These are phyloP conservation scores for Suzukiozyma palmioleophila DNA, from an alignment of 1,139 yeast genomes.

Conservation along the genomic window DNA sequence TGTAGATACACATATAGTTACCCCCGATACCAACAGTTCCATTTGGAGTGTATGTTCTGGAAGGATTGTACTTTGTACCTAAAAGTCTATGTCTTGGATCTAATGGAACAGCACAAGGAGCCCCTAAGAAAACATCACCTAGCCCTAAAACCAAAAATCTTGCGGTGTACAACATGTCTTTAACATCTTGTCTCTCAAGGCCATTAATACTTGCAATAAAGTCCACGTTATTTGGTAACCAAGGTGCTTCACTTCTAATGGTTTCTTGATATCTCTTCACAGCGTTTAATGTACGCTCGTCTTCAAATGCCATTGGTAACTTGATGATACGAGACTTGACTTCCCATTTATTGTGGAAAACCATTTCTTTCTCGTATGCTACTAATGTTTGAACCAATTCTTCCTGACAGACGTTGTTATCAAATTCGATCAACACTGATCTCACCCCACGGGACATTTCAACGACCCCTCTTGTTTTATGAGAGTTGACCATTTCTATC, in stretches of 20 bases:
- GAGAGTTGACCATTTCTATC: slow-evolving; percentile 63
- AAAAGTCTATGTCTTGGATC: slow-evolving; percentile 92
- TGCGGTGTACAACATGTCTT: slow-evolving; percentile 82
- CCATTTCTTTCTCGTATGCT: slow-evolving; percentile 71
- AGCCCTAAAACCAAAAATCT: slow-evolving; percentile 88
- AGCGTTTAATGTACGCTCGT: slow-evolving; percentile 79
- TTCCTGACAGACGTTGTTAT: slow-evolving; percentile 59
- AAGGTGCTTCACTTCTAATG: slow-evolving; percentile 87
- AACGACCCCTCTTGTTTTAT: slow-evolving; percentile 70
- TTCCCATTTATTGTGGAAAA: slow-evolving; percentile 75
- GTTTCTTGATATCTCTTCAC: slow-evolving; percentile 91
- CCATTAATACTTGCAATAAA: slow-evolving; percentile 88
- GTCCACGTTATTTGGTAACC: slow-evolving; percentile 97
- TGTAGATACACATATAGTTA: slow-evolving; percentile 96
- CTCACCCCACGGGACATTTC: slow-evolving; percentile 98
- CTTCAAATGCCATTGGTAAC: slow-evolving; percentile 96
- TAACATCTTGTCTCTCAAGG: slow-evolving; percentile 67
- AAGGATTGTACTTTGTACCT: slow-evolving; percentile 94
- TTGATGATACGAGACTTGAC: slow-evolving; percentile 78
- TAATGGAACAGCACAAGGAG: slow-evolving; percentile 97
- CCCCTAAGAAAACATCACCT: slow-evolving; percentile 96
- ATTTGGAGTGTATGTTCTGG: slow-evolving; percentile 92
- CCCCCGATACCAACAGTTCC: slow-evolving; percentile 99
- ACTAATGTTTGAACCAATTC: slow-evolving; percentile 59
- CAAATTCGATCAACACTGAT: slow-evolving; percentile 83